Conservation (phyloP, 352 stramenopile species). For the Phytophthora pisi region DNA sequence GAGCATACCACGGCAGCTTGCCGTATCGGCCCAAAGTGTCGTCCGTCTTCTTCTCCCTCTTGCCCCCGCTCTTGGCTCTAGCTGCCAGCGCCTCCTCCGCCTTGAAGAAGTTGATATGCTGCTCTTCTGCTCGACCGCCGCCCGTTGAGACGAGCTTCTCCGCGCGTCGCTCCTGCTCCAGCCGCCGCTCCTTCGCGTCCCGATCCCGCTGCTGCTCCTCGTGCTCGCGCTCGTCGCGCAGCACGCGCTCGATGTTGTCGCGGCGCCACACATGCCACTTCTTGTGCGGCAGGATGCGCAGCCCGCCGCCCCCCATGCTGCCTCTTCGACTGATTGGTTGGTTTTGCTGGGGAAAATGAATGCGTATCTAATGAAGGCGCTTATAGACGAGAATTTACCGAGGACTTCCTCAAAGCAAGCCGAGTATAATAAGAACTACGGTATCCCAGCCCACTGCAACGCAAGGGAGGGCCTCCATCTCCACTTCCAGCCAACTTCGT, state of each 20-base stretch:
- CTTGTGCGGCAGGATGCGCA: constrained; percentile 77
- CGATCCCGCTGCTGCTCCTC: constrained; percentile 30
- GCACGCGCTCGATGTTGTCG: constrained; percentile 83
- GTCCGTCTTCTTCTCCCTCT: constrained; percentile 1
- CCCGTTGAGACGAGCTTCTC: constrained; percentile 25
- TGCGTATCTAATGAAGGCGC: no score
- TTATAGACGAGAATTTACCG: no score
- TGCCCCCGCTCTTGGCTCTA: background rate
- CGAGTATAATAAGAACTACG: no score
- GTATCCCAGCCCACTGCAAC: no score
- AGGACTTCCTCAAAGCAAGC: no score
- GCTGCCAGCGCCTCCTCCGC: constrained; percentile 23
- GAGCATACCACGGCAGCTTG: constrained; percentile 52
- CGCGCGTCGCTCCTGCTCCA: constrained; percentile 48
- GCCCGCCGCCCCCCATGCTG: constrained; percentile 65
- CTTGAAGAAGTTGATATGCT: constrained; percentile 48
- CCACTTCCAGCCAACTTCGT: no score
- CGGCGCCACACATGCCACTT: constrained; percentile 88
- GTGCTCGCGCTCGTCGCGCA: constrained; percentile 67
- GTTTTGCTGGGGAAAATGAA: no score
- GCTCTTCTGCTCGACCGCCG: background rate
- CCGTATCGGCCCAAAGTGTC: constrained; percentile 45
- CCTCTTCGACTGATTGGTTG: constrained; percentile 4
- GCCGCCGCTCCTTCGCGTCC: constrained; percentile 23
- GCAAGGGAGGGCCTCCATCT: no score